Conservation (phyloP, 2,329 filamentous ascomycete genomes). For the Fusarium sp. region DNA sequence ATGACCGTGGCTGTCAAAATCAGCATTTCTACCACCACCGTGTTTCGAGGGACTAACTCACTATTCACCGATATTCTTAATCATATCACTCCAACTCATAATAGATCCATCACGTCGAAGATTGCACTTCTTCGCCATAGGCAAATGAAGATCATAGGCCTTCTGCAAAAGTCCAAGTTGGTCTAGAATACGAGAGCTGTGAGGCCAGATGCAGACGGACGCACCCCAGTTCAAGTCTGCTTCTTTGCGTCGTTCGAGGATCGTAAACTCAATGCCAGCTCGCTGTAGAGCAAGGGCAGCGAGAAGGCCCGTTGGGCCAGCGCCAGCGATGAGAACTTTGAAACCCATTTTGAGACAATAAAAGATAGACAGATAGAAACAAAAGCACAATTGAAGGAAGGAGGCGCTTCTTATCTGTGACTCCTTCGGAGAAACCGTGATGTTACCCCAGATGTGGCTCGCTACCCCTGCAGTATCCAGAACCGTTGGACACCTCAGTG, state of each 20-base stretch:
- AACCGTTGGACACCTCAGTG: conserved; percentile 11
- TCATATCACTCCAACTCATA: conserved; percentile 29
- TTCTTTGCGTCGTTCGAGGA: conserved; percentile 13
- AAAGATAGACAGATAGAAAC: no score
- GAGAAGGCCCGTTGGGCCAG: conserved; percentile 18
- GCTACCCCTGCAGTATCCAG: background rate
- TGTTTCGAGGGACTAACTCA: background rate
- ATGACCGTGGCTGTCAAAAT: conserved; percentile 17
- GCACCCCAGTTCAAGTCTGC: conserved; percentile 26
- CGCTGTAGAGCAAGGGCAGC: conserved; percentile 10
- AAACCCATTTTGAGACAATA: conserved; percentile 8
- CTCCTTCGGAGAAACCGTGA: background rate
- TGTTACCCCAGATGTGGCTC: background rate
- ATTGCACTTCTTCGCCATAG: conserved; percentile 28
- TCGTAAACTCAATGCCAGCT: conserved; percentile 20
- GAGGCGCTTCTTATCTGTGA: background rate
- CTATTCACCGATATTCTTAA: conserved; percentile 23
- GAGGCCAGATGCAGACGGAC: conserved; percentile 27
- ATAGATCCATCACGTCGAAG: conserved; percentile 15
- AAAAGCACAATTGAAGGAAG: no score
- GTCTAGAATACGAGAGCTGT: conserved; percentile 14
- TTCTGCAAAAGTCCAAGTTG: conserved; percentile 24
- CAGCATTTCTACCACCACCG: background rate
- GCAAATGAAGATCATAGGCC: background rate
- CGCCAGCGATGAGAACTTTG: conserved; percentile 24